Evolutionary conservation across 2,329 filamentous ascomycete species (phyloP), one percentile per base, ranked within the genome.

Genomic region (Penicillium sp.): DNA sequence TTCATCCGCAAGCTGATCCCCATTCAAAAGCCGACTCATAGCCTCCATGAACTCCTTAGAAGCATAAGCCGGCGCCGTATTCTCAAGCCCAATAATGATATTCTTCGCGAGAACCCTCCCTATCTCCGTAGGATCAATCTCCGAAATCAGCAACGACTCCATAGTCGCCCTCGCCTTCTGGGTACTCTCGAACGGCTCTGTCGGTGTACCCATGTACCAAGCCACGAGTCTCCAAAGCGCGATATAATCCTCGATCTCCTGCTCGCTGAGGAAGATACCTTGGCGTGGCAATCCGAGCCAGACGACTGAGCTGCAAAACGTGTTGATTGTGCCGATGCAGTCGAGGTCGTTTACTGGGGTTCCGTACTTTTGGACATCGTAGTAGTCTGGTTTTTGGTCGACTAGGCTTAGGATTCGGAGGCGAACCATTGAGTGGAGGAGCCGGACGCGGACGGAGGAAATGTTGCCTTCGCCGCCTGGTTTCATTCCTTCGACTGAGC

Each of bases 321-420:
- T 85, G 33, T 79, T 79, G 57, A 92, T 86, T 1, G 89, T 92
- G 11, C 79, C 87, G 31, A 92, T 84, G 54, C 81, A 84, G 70
- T 93, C 89, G 1, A 93, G 80, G 63, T 92, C 87, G 63, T 89
- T 92, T 68, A 92, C 85, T 4, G 88, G 88, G 3, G 88, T 76
- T 3, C 88, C 88, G 67, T 77, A 82, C 35, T 79, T 72, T 18
- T 79, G 72, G 1, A 84, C 69, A 58, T 85, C 78, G 71, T 86
- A 90, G 72, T 90, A 90, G 2, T 75, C 77, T 0, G 85, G 84
- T 18, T 77, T 74, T 35, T 79, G 70, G n/a, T 75, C 68, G 14
- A 81, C 80, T 7, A 90, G 79, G 26, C 77, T 78, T 62, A 88
- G 71, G 57, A 90, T 89, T 6, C 85, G 82, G 53, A 83, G 76